Base-by-base conservation (phyloP, 73 alveolate genomes). In the Tetrahymena borealis region DNA sequence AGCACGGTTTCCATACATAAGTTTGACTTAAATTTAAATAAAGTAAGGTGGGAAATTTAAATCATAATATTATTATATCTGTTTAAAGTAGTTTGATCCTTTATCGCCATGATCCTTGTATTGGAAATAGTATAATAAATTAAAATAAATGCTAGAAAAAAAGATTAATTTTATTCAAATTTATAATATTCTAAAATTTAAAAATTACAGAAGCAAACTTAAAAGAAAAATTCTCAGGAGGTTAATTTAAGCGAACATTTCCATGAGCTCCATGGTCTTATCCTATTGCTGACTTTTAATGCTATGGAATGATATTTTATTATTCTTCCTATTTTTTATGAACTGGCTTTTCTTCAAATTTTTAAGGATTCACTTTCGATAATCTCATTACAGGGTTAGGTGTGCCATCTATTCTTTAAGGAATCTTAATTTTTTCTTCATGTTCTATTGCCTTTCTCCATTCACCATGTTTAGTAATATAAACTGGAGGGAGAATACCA, bases 1-100 rank as follows among this genome's bases (percentile, higher is more conserved):
- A 15, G 93, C 92, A 20, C 96, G 77, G 33, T 94, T 36, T 16
- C 97, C 97, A 93, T 94, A 94, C 91, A 94, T 38, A 11, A 94
- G 91, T 40, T 92, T 16, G 1, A 94, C 97, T 90, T 94, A 78
- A n/a, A 92, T 35, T 31, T 91, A 79, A 4, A 94, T 90, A 15
- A 94, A 40, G 37, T 94, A 94, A 0, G 97, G 97, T 7, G 79
- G 40, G 28, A 92, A 38, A 15, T 94, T 94, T 1, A 94, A 32
- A 37, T 91, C 93, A 92, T 31, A 94, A 36, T 93, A 78, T 36
- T 39, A 78, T 31, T 33, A 39, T 32, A 90, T 24, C 32, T 94
- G 92, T 33, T 94, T 91, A 92, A 94, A 78, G 78, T 94, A 38
- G 2, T 91, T 78, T 38, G 96, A 91, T 11, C 94, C 93, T 32